phyloP scores from a whole-genome alignment of 140 eudicot genomes.

The Erigeron philadelphicus region DNA sequence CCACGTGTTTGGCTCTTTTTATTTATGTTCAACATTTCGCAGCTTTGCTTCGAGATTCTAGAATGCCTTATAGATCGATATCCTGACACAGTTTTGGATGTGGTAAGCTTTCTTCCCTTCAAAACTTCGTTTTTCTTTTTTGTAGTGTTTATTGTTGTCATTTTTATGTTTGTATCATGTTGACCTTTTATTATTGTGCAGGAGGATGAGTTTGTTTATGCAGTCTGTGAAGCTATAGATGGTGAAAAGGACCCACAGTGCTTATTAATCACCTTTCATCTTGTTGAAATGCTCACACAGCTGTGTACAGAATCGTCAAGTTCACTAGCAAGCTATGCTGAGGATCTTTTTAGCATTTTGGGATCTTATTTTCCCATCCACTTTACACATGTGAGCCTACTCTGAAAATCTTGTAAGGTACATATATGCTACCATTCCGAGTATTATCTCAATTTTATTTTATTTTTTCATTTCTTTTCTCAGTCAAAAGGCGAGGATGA shows the following conservation, averaged over 20 bases:
- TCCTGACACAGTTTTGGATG: constrained; percentile 37
- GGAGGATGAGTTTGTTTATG: constrained; percentile 71
- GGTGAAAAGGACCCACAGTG: constrained; percentile 94
- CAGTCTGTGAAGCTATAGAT: constrained; percentile 79
- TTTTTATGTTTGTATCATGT: constrained; percentile 8
- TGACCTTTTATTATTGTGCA: constrained; percentile 25
- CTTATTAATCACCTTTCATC: constrained; percentile 58
- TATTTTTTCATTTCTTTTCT: constrained; percentile 9
- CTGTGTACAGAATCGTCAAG: constrained; percentile 58
- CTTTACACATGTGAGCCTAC: constrained; percentile 78
- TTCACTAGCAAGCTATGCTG: constrained; percentile 60
- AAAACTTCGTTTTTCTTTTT: constrained; percentile 2
- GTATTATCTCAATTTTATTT: constrained; percentile 9
- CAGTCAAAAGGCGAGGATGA: constrained; percentile 83
- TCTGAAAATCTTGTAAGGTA: constrained; percentile 4
- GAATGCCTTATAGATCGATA: constrained; percentile 67
- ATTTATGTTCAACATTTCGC: constrained; percentile 29
- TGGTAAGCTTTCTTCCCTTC: constrained; percentile 41
- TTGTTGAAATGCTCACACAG: constrained; percentile 56
- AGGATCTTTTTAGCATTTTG: constrained; percentile 69
- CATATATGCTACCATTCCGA: background rate
- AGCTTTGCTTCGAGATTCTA: constrained; percentile 83
- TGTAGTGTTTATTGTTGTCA: background rate
- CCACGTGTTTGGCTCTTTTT: constrained; percentile 13
- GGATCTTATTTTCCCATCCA: constrained; percentile 90